Evolutionary conservation across 148 eudicot genomes (phyloP).

Genomic region (Salicornia ramosissima): DNA sequence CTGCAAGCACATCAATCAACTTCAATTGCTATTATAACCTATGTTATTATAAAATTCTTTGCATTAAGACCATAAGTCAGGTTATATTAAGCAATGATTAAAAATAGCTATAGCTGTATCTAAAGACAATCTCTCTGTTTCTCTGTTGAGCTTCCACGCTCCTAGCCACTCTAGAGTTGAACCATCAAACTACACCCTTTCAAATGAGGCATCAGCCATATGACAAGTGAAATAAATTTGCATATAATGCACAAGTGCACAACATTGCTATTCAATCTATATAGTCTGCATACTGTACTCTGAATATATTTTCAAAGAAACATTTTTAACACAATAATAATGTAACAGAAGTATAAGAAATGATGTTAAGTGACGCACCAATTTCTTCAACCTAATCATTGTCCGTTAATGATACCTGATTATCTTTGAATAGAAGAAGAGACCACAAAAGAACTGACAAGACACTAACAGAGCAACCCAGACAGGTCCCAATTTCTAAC

Average conservation of each 20-base stretch:
- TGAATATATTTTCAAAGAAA: background rate
- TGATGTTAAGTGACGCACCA: no score
- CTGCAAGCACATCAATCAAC: background rate
- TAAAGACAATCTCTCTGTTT: slow-evolving; percentile 3
- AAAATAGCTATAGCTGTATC: background rate
- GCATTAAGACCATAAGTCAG: background rate
- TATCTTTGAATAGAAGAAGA: background rate
- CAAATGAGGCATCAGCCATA: slow-evolving; percentile 3
- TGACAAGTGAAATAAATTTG: background rate
- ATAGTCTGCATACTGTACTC: background rate
- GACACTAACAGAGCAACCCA: no score
- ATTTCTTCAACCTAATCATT: background rate
- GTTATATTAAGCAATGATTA: background rate
- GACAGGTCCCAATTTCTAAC: background rate
- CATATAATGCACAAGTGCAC: background rate
- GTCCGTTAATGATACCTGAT: background rate
- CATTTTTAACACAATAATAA: background rate
- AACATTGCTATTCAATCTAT: background rate
- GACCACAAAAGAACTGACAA: background rate
- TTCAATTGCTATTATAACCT: background rate
- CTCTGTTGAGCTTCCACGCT: background rate
- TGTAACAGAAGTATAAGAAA: background rate
- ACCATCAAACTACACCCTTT: background rate
- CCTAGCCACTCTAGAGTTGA: background rate
- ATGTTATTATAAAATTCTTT: background rate